phyloP scores from a whole-genome alignment of 176 grass and related monocot genomes.

The Triticum monococcum region DNA sequence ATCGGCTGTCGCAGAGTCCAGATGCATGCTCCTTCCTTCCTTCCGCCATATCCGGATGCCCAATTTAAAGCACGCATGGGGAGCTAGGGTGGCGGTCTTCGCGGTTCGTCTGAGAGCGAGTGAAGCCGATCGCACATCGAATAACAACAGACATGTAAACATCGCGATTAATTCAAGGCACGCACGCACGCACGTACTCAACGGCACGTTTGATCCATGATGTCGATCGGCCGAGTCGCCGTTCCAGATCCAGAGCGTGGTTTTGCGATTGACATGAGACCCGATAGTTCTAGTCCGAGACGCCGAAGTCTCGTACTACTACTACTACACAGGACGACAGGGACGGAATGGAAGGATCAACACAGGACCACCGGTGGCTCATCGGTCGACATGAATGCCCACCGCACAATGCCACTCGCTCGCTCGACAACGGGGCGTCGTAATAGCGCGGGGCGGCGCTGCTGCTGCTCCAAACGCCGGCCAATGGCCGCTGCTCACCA shows the following conservation, averaged over 20 bases:
- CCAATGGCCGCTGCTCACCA: neutral
- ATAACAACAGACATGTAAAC: neutral
- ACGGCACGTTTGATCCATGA: neutral
- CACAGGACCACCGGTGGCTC: neutral
- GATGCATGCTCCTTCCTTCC: neutral
- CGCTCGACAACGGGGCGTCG: neutral
- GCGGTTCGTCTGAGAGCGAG: neutral
- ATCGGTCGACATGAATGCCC: conserved; percentile 31
- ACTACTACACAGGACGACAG: neutral
- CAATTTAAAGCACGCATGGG: conserved; percentile 3
- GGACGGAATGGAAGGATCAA: neutral
- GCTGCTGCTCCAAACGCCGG: neutral
- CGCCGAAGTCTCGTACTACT: neutral
- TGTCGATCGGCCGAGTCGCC: neutral
- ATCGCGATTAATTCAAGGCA: conserved; percentile 1
- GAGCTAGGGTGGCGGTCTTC: neutral
- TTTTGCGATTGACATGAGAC: neutral
- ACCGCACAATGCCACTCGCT: conserved; percentile 12
- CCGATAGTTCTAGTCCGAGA: neutral
- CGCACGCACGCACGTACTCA: neutral
- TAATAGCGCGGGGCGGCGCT: neutral
- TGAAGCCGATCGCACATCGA: neutral
- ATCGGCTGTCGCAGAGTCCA: conserved; percentile 5
- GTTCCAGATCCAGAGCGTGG: neutral
- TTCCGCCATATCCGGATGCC: conserved; percentile 9